Conservation (phyloP, 1,139 yeast species). For the Arxiozyma slooffiae region DNA sequence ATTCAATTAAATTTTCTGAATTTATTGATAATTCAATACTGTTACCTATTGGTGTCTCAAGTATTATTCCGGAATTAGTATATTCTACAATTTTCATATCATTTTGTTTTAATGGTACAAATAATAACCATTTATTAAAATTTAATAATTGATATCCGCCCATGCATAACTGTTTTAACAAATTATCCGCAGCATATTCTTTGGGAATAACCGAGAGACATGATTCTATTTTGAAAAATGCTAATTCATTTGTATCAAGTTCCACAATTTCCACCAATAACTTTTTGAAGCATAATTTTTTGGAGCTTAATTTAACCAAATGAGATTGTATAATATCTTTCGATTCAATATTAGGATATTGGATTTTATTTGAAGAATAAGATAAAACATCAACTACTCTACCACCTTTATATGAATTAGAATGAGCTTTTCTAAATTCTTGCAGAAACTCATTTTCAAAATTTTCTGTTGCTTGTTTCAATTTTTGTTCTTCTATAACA, state of each 20-base stretch:
- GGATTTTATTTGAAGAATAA: slow-evolving; percentile 6
- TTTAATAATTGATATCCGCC: slow-evolving; percentile 8
- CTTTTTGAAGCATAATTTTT: slow-evolving; percentile 11
- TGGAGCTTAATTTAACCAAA: slow-evolving; percentile 11
- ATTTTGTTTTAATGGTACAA: slow-evolving; percentile 29
- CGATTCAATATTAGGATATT: slow-evolving; percentile 12
- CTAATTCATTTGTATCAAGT: slow-evolving; percentile 25
- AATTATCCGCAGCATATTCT: background rate
- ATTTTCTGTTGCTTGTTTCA: slow-evolving; percentile 4
- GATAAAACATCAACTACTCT: slow-evolving; percentile 14
- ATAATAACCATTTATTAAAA: slow-evolving; percentile 31
- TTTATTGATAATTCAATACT: slow-evolving; percentile 9
- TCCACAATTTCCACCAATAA: slow-evolving; percentile 26
- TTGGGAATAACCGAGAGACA: slow-evolving; percentile 7
- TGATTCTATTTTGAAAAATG: slow-evolving; percentile 29
- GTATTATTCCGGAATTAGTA: slow-evolving; percentile 8
- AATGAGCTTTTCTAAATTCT: slow-evolving; percentile 3
- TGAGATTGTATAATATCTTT: slow-evolving; percentile 12
- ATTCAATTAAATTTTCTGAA: slow-evolving; percentile 13
- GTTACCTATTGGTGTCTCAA: slow-evolving; percentile 15
- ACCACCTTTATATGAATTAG: slow-evolving; percentile 7
- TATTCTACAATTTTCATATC: slow-evolving; percentile 20
- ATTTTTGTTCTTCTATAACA: slow-evolving; percentile 12
- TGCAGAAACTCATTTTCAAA: slow-evolving; percentile 2
- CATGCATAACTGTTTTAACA: slow-evolving; percentile 9